Percentiles rank a stretch among this genome's conserved stretches.
phyloP scores from a whole-genome alignment of 2,329 filamentous ascomycete species.

The Aspergillus texensis region DNA sequence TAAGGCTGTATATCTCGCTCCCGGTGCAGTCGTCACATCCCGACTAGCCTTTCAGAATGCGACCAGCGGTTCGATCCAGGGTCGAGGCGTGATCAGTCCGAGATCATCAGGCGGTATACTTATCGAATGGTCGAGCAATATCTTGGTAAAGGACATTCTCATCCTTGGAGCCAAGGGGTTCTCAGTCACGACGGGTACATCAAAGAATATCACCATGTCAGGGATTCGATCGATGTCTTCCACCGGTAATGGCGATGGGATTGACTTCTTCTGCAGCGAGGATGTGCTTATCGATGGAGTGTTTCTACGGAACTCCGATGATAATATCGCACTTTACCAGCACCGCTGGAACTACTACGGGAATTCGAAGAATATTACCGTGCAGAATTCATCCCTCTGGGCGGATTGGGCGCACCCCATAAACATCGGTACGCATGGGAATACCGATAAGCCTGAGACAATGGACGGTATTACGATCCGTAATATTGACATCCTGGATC shows the following conservation, averaged over 20 bases:
- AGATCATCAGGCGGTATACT: neutral
- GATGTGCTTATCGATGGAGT: slow-evolving; percentile 30
- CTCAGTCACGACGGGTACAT: slow-evolving; percentile 1
- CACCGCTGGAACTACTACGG: slow-evolving; percentile 8
- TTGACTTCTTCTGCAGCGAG: slow-evolving; percentile 20
- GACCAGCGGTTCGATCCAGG: slow-evolving; percentile 4
- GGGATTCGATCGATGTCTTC: slow-evolving; percentile 27
- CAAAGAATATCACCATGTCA: neutral
- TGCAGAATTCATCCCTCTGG: slow-evolving; percentile 33
- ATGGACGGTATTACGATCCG: slow-evolving; percentile 31
- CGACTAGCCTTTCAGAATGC: slow-evolving; percentile 1
- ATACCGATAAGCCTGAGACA: slow-evolving; percentile 35
- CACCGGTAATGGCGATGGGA: slow-evolving; percentile 25
- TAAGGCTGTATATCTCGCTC: neutral
- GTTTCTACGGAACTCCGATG: slow-evolving; percentile 43
- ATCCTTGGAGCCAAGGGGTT: slow-evolving; percentile 4
- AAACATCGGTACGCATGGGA: slow-evolving; percentile 42
- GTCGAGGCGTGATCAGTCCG: neutral
- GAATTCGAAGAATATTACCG: slow-evolving; percentile 35
- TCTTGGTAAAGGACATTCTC: neutral
- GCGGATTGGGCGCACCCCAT: slow-evolving; percentile 40
- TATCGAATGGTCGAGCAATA: slow-evolving; percentile 2
- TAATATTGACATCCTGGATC: slow-evolving; percentile 43
- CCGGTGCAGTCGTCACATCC: neutral
- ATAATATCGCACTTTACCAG: slow-evolving; percentile 31